A percentile compares a stretch with the other conserved stretches of the same genome.
phyloP scores from a whole-genome alignment of 345 rosid species.

The Dimocarpus longan region DNA sequence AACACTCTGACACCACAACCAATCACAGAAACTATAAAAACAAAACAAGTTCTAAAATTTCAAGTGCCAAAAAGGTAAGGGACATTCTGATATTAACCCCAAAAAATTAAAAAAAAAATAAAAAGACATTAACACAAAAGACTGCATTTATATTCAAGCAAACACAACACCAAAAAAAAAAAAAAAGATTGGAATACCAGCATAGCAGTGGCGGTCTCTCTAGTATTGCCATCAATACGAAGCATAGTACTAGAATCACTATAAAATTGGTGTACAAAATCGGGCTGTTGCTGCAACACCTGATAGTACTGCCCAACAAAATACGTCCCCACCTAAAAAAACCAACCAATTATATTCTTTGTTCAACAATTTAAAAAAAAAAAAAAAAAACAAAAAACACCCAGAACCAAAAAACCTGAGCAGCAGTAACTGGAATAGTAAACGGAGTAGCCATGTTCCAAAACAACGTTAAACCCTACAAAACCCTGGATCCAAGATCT shows the following conservation, averaged over 20 bases:
- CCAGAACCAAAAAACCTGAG: conserved; percentile 42
- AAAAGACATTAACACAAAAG: neutral
- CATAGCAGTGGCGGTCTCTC: conserved; percentile 45
- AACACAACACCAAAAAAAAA: neutral
- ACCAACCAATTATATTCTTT: neutral
- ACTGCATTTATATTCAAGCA: neutral
- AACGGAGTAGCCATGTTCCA: conserved; percentile 41
- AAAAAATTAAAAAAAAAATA: neutral
- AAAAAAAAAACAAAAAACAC: neutral
- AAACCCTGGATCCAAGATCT: conserved; percentile 37
- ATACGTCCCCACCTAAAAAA: conserved; percentile 51
- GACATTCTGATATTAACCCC: neutral
- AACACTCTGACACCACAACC: neutral
- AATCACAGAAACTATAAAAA: neutral
- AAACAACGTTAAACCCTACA: conserved; percentile 31
- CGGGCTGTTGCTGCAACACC: conserved; percentile 47
- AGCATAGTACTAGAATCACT: conserved; percentile 51
- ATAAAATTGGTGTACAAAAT: conserved; percentile 46
- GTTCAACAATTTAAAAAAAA: neutral
- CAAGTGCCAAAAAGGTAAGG: too few relatives aligned
- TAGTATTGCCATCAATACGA: conserved; percentile 42
- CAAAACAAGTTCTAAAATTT: neutral
- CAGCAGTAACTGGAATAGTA: conserved; percentile 48
- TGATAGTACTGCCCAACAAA: conserved; percentile 55
- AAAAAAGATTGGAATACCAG: conserved; percentile 30